Evolutionary conservation across 2,329 filamentous ascomycete genomes (phyloP).

Genomic region (Madurella fahalii): DNA sequence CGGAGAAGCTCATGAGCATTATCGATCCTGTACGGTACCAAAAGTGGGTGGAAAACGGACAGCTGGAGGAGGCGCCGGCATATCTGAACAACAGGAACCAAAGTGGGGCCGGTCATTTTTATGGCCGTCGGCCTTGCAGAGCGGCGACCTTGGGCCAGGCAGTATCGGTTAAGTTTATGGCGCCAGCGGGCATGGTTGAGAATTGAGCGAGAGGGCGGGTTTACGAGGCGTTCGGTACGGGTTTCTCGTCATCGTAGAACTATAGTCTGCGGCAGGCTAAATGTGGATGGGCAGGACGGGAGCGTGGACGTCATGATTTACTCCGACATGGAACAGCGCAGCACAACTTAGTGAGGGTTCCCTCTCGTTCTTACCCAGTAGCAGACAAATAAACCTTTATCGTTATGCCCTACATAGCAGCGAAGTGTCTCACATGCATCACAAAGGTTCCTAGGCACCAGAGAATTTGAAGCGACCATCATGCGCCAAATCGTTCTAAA

Average conservation of each 20-base stretch:
- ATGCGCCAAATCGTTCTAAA: too few species aligned
- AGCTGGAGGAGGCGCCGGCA: constrained; percentile 42
- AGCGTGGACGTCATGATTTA: neutral
- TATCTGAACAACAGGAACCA: constrained; percentile 52
- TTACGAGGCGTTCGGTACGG: neutral
- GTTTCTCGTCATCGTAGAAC: neutral
- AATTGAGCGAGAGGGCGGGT: neutral
- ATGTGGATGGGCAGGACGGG: neutral
- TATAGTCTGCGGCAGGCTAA: neutral
- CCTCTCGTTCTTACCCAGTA: too few species aligned
- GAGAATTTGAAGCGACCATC: too few species aligned
- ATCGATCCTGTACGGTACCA: constrained; percentile 40
- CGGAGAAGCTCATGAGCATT: constrained; percentile 49
- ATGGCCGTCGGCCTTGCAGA: constrained; percentile 40
- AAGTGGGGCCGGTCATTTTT: constrained; percentile 37
- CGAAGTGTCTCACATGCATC: too few species aligned
- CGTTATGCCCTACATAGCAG: too few species aligned
- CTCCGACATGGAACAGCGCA: too few species aligned
- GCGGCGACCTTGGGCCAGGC: constrained; percentile 42
- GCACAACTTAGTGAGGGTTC: too few species aligned
- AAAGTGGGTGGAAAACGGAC: constrained; percentile 35
- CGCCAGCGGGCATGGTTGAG: constrained; percentile 29
- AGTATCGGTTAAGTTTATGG: constrained; percentile 35
- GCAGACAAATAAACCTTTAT: too few species aligned
- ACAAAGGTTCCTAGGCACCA: too few species aligned